Evolutionary conservation across 768 basidiomycete genomes (phyloP), one percentile per base, ranked within the genome.

Genomic region (Lactifluus subvellereus): DNA sequence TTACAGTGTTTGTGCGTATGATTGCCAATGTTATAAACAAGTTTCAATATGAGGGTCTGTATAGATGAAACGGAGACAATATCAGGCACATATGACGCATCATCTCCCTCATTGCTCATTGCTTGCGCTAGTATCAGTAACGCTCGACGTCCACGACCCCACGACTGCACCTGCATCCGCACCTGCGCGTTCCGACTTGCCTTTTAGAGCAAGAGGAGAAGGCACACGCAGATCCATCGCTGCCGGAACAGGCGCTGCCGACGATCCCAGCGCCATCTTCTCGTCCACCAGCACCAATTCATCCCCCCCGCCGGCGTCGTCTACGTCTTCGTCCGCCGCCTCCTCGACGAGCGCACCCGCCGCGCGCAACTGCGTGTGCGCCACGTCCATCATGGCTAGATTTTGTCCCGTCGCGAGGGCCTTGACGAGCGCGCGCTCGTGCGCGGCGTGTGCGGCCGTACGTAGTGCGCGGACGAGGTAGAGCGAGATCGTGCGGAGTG

Each of bases 361-460:
- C 18, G 47, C 62, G 8, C 62, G 57, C 22, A 60, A 30, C 13
- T 51, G 58, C 22, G 16, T 32, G n/a, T 64, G 58, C 20, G 62
- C 40, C 9, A 20, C 48, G n/a, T 64, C 62, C n/a, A 47, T 49
- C 38, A 68, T 86, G 62, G 85, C 83, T 38, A 92, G 79, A 69
- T 95, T 95, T 72, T 94, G 88, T 2, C 87, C 89, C 9, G 84
- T 80, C 66, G 84, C 83, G 60, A 96, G 79, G 18, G 84, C 84
- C 73, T 91, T 95, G 60, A 94, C 72, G 56, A 96, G 87, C 70
- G 84, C 80, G 6, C 83, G 84, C 72, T 94, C 88, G 51, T 87
- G 84, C 22, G 76, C 74, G 13, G 79, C 75, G 69, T 96, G 93
- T 2, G 61, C 43, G 6, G 57, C 16, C 2, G 40, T 55, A 9